Conservation (phyloP, 495 filamentous ascomycete species). For the Acidiella bohemica region DNA sequence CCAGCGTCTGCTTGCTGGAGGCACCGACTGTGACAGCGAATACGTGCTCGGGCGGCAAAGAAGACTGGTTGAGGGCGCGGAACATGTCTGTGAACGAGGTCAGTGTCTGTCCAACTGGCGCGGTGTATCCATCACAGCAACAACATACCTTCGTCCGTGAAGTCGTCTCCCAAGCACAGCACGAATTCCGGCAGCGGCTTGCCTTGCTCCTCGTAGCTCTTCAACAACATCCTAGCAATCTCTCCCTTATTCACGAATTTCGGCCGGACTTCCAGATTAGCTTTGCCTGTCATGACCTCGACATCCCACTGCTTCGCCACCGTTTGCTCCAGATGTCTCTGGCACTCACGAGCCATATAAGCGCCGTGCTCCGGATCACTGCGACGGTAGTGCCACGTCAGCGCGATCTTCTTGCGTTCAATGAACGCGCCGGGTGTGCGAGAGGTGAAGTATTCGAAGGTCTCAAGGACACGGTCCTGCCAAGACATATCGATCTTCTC, state of each 20-base stretch:
- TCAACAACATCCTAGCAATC: conserved; percentile 67
- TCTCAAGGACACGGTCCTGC: conserved; percentile 64
- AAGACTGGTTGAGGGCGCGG: conserved; percentile 26
- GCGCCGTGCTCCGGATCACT: conserved; percentile 71
- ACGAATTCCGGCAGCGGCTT: conserved; percentile 55
- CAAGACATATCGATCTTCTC: conserved; percentile 76
- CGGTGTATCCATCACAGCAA: not conserved
- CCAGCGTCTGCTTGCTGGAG: conserved; percentile 71
- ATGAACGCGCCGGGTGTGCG: conserved; percentile 78
- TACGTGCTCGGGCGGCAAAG: conserved; percentile 49
- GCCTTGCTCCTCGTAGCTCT: conserved; percentile 39
- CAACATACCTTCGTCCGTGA: conserved; percentile 82
- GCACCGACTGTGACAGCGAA: conserved; percentile 84
- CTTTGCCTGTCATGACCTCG: conserved; percentile 90
- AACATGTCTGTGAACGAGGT: conserved; percentile 31
- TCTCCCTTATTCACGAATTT: conserved; percentile 93
- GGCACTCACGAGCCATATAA: conserved; percentile 58
- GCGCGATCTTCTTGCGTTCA: conserved; percentile 77
- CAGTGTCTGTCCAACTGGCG: not conserved
- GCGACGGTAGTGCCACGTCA: conserved; percentile 94
- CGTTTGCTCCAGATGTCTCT: conserved; percentile 57
- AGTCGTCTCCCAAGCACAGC: conserved; percentile 84
- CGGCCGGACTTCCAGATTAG: conserved; percentile 92
- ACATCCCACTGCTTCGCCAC: conserved; percentile 70
- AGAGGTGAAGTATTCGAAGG: conserved; percentile 77